These are phyloP conservation scores for Diaporthe humulicola DNA, from an alignment of 2,329 filamentous ascomycete genomes.

Conservation along the genomic window DNA sequence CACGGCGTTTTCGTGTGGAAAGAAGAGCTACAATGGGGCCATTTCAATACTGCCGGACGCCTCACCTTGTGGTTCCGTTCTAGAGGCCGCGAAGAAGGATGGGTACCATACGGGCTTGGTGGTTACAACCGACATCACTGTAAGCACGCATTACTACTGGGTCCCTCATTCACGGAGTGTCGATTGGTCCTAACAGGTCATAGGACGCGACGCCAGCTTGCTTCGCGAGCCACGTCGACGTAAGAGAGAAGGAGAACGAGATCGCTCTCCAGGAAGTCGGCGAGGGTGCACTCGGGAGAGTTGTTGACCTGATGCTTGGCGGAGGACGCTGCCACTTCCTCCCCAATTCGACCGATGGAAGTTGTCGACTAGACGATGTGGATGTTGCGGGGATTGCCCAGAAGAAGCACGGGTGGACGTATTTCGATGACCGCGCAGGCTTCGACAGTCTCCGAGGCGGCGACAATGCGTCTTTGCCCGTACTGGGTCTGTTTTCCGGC, in stretches of 20 bases:
- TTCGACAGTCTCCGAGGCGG: slow-evolving; percentile 83
- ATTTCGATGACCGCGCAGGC: slow-evolving; percentile 77
- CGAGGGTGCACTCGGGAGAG: slow-evolving; percentile 85
- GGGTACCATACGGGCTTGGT: slow-evolving; percentile 95
- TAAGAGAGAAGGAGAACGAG: slow-evolving; percentile 84
- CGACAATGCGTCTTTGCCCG: slow-evolving; percentile 78
- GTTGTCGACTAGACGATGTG: slow-evolving; percentile 84
- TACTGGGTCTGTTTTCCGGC: slow-evolving; percentile 87
- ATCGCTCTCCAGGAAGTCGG: slow-evolving; percentile 95
- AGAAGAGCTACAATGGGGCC: slow-evolving; percentile 97
- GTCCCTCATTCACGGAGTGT: background rate
- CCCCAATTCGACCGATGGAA: slow-evolving; percentile 82
- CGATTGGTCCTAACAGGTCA: background rate
- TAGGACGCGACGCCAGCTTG: slow-evolving; percentile 92
- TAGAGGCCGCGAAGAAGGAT: slow-evolving; percentile 92
- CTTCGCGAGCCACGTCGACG: slow-evolving; percentile 89
- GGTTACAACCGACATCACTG: slow-evolving; percentile 91
- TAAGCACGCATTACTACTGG: background rate
- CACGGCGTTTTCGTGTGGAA: slow-evolving; percentile 92
- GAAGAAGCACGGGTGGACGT: slow-evolving; percentile 83
- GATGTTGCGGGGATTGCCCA: slow-evolving; percentile 81
- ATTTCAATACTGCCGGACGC: slow-evolving; percentile 90
- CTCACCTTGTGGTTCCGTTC: slow-evolving; percentile 88
- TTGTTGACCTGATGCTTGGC: slow-evolving; percentile 93
- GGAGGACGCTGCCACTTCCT: slow-evolving; percentile 95